Evolutionary conservation across 345 rosid species (phyloP).

Genomic region (Heritiera littoralis): DNA sequence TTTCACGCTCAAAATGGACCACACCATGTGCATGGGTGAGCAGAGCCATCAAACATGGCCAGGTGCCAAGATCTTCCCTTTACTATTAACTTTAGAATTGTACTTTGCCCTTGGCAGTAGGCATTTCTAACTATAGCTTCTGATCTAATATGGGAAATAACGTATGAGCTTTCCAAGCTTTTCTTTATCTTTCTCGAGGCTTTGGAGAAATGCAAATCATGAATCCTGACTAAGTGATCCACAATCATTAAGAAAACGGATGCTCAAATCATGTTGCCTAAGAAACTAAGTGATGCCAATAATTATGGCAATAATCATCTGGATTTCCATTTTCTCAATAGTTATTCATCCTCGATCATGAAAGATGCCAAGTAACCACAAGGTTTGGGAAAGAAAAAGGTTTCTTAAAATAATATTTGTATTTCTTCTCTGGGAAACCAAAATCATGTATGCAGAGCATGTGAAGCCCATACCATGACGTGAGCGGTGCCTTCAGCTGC

Average conservation of each 20-base stretch:
- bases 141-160: not conserved
- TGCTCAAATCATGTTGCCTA: not conserved
- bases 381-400: no score
- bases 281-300: not conserved
- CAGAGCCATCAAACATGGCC: not conserved
- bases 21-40: slow-evolving; percentile 23
- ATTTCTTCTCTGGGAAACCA: not conserved
- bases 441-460: not conserved
- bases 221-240: not conserved
- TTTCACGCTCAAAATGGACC: slow-evolving; percentile 10
- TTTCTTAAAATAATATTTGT: no score
- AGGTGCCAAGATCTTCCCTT: not conserved
- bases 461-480: not conserved
- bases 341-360: not conserved
- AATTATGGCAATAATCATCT: slow-evolving; percentile 9
- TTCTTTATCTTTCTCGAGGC: not conserved
- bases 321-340: not conserved
- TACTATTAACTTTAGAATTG: not conserved
- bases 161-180: not conserved
- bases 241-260: not conserved
- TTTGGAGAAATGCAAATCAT: not conserved
- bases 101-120: not conserved
- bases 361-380: not conserved
- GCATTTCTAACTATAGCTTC: not conserved
- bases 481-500: not conserved